Evolutionary conservation across 257 asterid species (phyloP).

Genomic region (Salvia hispanica): DNA sequence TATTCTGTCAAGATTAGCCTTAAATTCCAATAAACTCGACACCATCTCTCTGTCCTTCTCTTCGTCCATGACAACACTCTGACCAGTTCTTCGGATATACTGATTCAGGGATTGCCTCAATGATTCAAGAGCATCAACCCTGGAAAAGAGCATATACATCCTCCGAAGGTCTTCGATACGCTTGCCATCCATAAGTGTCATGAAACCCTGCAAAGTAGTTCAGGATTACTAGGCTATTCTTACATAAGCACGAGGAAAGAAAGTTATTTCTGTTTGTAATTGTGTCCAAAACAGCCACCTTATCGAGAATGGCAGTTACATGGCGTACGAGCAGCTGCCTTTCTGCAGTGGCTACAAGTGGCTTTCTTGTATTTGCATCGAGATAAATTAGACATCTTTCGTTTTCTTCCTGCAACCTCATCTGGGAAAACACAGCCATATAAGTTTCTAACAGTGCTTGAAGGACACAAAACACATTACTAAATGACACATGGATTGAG

Average conservation of each 20-base stretch:
- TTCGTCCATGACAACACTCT: conserved; percentile 85
- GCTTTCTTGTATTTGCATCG: conserved; percentile 81
- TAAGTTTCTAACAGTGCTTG: background rate
- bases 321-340: conserved; percentile 82
- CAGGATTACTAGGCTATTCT: conserved; percentile 20
- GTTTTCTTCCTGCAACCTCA: conserved; percentile 94
- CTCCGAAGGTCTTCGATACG: conserved; percentile 90
- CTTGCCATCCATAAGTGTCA: conserved; percentile 80
- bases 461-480: conserved; percentile 1
- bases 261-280: background rate
- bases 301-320: conserved; percentile 79
- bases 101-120: conserved; percentile 77
- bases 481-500: background rate
- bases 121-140: conserved; percentile 83
- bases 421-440: conserved; percentile 46
- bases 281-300: conserved; percentile 46
- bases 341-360: conserved; percentile 85
- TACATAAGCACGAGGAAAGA: conserved; percentile 17
- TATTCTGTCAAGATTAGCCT: conserved; percentile 79
- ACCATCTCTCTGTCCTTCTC: conserved; percentile 99
- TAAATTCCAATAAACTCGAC: conserved; percentile 78
- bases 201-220: conserved; percentile 69
- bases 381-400: conserved; percentile 87
- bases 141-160: conserved; percentile 69
- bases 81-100: conserved; percentile 89